These are phyloP conservation scores for Yamadazyma blattariae DNA, from an alignment of 1,139 yeast species.

Conservation along the genomic window DNA sequence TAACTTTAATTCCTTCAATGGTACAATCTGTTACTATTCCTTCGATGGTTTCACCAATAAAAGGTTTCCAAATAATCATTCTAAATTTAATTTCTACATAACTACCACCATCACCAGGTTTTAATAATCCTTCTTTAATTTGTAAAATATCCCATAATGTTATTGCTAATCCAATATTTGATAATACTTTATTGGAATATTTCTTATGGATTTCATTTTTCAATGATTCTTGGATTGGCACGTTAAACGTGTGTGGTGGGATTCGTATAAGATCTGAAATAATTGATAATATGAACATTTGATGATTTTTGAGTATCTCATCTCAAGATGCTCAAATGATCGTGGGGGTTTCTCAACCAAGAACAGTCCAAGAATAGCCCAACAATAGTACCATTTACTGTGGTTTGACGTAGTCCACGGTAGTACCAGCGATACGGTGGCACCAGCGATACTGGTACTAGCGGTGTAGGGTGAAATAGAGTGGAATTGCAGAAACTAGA, in stretches of 20 bases:
- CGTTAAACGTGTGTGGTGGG: conserved; percentile 80
- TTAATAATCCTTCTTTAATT: conserved; percentile 82
- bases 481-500: too few relatives aligned
- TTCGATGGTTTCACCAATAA: conserved; percentile 87
- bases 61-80: conserved; percentile 84
- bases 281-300: conserved; percentile 81
- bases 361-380: too few relatives aligned
- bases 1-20: conserved; percentile 79
- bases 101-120: conserved; percentile 96
- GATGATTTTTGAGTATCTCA: too few relatives aligned
- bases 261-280: conserved; percentile 81
- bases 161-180: conserved; percentile 79
- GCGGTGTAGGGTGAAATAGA: too few relatives aligned
- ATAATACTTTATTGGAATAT: conserved; percentile 79
- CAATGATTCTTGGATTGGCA: conserved; percentile 68
- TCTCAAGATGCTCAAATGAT: too few relatives aligned
- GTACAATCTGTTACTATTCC: conserved; percentile 93
- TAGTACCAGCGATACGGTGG: too few relatives aligned
- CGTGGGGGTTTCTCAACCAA: too few relatives aligned
- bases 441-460: too few relatives aligned
- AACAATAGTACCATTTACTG: too few relatives aligned
- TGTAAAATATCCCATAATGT: conserved; percentile 79
- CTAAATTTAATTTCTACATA: conserved; percentile 75
- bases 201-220: conserved; percentile 80
- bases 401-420: too few relatives aligned